These are phyloP conservation scores for Phylloporus gajari DNA, from an alignment of 1,284 basidiomycete genomes.

Conservation along the genomic window DNA sequence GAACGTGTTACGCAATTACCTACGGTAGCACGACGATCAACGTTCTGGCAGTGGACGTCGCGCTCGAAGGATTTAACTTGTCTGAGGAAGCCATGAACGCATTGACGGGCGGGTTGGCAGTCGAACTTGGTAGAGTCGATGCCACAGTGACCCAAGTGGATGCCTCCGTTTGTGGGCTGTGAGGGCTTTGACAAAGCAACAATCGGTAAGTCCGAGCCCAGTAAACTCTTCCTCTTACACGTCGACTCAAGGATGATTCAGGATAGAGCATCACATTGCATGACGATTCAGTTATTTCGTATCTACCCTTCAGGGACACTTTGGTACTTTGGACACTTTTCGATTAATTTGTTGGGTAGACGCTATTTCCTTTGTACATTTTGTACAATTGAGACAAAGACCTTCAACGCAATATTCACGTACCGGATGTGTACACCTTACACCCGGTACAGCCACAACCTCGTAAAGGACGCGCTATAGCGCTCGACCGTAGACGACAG, in stretches of 20 bases:
- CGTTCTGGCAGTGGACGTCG: slow-evolving; percentile 47
- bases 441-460: slow-evolving; percentile 38
- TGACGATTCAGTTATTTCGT: background rate
- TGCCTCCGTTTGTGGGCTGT: slow-evolving; percentile 39
- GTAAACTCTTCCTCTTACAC: background rate
- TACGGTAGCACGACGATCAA: slow-evolving; percentile 36
- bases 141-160: slow-evolving; percentile 33
- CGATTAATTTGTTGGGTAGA: background rate
- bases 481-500: slow-evolving; percentile 61
- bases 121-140: slow-evolving; percentile 37
- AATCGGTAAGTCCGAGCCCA: background rate
- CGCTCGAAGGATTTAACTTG: slow-evolving; percentile 46
- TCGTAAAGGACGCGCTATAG: slow-evolving; percentile 51
- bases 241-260: slow-evolving; percentile 13
- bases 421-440: slow-evolving; percentile 8
- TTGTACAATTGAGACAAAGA: background rate
- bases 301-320: slow-evolving; percentile 2
- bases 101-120: slow-evolving; percentile 45
- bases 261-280: background rate
- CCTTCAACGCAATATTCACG: background rate
- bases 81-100: slow-evolving; percentile 48
- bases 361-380: background rate
- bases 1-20: slow-evolving; percentile 47
- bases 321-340: background rate
- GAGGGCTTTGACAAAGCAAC: background rate